Percentiles rank a stretch among this genome's conserved stretches.
These are phyloP conservation scores for Pseudocercospora fijiensis DNA, from an alignment of 2,329 filamentous ascomycete species.

Conservation along the genomic window DNA sequence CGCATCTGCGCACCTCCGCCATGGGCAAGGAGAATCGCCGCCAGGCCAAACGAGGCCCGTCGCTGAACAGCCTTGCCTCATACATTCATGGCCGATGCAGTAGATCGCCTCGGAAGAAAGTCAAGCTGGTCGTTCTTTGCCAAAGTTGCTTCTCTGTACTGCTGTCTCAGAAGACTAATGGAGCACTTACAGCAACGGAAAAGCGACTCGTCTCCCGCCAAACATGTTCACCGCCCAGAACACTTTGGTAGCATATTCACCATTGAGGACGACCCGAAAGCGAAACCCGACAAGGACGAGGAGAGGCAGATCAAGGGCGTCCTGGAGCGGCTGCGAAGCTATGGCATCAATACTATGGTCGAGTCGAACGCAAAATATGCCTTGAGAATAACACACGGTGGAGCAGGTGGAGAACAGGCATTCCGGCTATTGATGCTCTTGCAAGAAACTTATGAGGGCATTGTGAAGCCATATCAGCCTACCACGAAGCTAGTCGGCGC, in stretches of 20 bases:
- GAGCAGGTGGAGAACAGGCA: constrained; percentile 70
- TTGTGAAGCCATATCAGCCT: constrained; percentile 72
- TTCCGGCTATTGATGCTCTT: constrained; percentile 75
- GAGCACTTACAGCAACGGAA: constrained; percentile 17
- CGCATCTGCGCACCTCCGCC: background rate
- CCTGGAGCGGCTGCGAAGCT: constrained; percentile 51
- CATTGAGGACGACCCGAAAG: constrained; percentile 55
- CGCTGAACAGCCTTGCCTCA: background rate
- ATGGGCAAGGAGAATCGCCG: background rate
- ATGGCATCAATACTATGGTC: constrained; percentile 58
- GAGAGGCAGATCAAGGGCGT: constrained; percentile 58
- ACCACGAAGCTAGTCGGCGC: constrained; percentile 74
- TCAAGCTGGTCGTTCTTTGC: constrained; percentile 7
- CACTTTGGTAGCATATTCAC: constrained; percentile 65
- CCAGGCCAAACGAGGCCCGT: background rate
- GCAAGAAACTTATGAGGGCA: constrained; percentile 76
- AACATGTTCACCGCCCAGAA: constrained; percentile 47
- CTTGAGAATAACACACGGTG: constrained; percentile 59
- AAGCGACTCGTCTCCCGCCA: constrained; percentile 6
- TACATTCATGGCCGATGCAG: background rate
- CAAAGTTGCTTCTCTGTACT: constrained; percentile 6
- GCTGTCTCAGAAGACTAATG: constrained; percentile 15
- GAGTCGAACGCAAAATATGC: constrained; percentile 64
- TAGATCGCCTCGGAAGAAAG: background rate
- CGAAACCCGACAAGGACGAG: constrained; percentile 57